Evolutionary conservation across 495 filamentous ascomycete genomes (phyloP).

Genomic region (Neurospora africana): DNA sequence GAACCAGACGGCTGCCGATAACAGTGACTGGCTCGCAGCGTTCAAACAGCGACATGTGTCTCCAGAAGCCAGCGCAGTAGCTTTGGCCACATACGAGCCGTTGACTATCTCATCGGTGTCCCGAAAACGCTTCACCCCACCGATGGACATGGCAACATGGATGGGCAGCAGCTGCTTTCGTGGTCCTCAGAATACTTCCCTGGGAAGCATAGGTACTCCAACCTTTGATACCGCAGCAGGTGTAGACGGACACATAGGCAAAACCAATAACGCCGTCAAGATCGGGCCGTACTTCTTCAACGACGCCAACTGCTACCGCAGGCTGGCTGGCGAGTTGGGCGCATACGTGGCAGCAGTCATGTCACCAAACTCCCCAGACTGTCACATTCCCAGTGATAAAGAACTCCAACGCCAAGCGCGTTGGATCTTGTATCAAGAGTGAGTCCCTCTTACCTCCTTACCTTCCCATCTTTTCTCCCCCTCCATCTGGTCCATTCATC

Average conservation of each 20-base stretch:
- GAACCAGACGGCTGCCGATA: slow-evolving; percentile 65
- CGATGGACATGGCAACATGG: not conserved
- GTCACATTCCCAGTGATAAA: slow-evolving; percentile 41
- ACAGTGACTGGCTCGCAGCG: slow-evolving; percentile 45
- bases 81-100: not conserved
- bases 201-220: not conserved
- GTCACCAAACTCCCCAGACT: slow-evolving; percentile 43
- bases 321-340: slow-evolving; percentile 35
- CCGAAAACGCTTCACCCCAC: not conserved
- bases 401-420: slow-evolving; percentile 46
- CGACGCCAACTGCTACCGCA: slow-evolving; percentile 45
- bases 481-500: not conserved
- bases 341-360: slow-evolving; percentile 38
- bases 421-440: slow-evolving; percentile 48
- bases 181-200: not conserved
- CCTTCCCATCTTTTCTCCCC: not conserved
- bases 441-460: slow-evolving; percentile 5
- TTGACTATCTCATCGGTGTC: slow-evolving; percentile 9
- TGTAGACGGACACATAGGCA: not conserved
- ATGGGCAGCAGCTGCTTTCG: not conserved
- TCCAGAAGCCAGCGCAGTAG: slow-evolving; percentile 1
- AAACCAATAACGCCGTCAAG: not conserved
- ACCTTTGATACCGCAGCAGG: not conserved
- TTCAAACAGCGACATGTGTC: slow-evolving; percentile 32
- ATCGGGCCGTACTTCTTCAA: slow-evolving; percentile 22